Percentiles rank a stretch among this genome's conserved stretches.
These are phyloP conservation scores for Alternaria atra DNA, from an alignment of 2,329 filamentous ascomycete genomes.

Conservation along the genomic window DNA sequence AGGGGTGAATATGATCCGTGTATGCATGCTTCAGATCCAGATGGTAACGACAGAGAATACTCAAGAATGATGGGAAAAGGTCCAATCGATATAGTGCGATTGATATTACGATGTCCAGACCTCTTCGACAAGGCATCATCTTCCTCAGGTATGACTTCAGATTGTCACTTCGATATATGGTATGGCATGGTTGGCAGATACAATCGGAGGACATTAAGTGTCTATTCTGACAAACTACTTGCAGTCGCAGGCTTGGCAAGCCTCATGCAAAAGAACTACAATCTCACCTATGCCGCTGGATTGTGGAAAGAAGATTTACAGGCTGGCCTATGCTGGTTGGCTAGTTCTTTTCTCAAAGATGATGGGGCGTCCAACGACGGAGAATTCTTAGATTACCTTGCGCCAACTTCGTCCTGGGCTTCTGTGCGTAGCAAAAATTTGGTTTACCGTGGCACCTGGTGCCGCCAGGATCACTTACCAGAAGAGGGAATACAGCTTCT, in stretches of 20 bases:
- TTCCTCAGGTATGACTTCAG: neutral
- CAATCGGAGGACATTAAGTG: neutral
- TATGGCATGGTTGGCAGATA: neutral
- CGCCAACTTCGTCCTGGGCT: neutral
- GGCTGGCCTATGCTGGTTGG: neutral
- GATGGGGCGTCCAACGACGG: neutral
- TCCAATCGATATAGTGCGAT: neutral
- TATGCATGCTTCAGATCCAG: too few relatives aligned
- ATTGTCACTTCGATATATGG: neutral
- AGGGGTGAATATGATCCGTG: too few relatives aligned
- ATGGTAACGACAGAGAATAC: too few relatives aligned
- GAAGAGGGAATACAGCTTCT: neutral
- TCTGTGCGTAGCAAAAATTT: neutral
- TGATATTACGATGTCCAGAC: neutral
- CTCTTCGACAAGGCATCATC: neutral
- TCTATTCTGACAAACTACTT: neutral
- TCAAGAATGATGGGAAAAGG: too few relatives aligned
- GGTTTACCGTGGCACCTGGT: neutral
- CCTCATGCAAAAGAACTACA: neutral
- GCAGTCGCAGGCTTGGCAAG: neutral
- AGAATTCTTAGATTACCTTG: neutral
- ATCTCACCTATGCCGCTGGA: neutral
- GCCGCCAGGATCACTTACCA: too few relatives aligned
- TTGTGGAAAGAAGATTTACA: neutral
- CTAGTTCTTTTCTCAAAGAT: too few relatives aligned